Evolutionary conservation across 768 basidiomycete species (phyloP).

Genomic region (Boletellus ananas): DNA sequence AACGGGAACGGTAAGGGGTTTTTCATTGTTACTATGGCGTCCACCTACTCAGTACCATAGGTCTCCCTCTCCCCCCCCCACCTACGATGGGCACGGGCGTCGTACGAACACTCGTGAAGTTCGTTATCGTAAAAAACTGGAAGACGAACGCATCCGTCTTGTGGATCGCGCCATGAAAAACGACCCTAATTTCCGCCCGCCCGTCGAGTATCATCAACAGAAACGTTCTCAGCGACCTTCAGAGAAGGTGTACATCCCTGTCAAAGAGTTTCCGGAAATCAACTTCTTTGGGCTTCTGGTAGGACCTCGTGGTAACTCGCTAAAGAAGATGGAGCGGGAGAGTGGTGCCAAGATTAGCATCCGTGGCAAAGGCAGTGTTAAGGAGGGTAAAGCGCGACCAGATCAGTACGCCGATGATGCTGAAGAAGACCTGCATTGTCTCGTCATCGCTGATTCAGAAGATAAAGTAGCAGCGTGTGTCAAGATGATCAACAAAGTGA

Average conservation of each 20-base stretch:
- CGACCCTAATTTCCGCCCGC: constrained; percentile 96
- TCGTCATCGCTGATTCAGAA: constrained; percentile 88
- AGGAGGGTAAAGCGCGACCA: constrained; percentile 95
- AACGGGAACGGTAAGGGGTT: constrained; percentile 70
- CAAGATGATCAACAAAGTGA: constrained; percentile 93
- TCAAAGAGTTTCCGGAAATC: constrained; percentile 99
- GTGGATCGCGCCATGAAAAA: constrained; percentile 97
- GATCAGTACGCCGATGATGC: constrained; percentile 95
- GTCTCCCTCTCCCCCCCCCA: constrained; percentile 94
- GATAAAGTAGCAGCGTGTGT: constrained; percentile 92
- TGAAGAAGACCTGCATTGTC: constrained; percentile 98
- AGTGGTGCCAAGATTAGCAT: constrained; percentile 99
- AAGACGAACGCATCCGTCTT: constrained; percentile 87
- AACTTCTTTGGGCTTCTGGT: constrained; percentile 99
- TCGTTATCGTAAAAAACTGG: constrained; percentile 93
- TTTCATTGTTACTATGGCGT: neutral
- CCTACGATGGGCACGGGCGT: constrained; percentile 96
- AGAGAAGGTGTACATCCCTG: constrained; percentile 99
- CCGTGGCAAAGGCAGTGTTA: constrained; percentile 96
- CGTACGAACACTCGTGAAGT: constrained; percentile 98
- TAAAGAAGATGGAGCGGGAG: constrained; percentile 99
- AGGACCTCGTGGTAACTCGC: constrained; percentile 95
- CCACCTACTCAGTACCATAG: constrained; percentile 39
- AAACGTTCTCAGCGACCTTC: constrained; percentile 91
- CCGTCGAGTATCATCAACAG: constrained; percentile 93